phyloP scores from a whole-genome alignment of 2,329 filamentous ascomycete genomes.

The Hypoxylon sp. region DNA sequence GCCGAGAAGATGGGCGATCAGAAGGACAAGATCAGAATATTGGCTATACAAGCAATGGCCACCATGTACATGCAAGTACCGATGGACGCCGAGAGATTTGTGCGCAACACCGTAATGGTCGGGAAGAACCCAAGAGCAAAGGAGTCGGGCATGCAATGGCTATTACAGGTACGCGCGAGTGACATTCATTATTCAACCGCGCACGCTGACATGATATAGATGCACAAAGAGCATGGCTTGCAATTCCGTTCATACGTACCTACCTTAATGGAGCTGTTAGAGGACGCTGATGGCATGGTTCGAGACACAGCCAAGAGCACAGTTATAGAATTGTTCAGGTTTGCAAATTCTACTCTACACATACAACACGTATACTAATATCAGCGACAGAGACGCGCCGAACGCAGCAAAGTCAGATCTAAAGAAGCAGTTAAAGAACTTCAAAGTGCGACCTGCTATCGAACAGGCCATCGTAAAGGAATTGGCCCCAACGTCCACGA shows the following conservation, averaged over 20 bases:
- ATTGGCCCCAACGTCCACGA: conserved; percentile 68
- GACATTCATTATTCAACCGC: conserved; percentile 35
- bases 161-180: conserved; percentile 74
- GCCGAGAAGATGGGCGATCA: conserved; percentile 89
- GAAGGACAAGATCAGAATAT: conserved; percentile 85
- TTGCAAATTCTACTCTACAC: conserved; percentile 48
- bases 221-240: conserved; percentile 84
- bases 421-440: conserved; percentile 86
- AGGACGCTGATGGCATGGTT: conserved; percentile 90
- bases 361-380: conserved; percentile 35
- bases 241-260: conserved; percentile 89
- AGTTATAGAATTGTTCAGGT: conserved; percentile 90
- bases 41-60: conserved; percentile 81
- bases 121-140: conserved; percentile 88
- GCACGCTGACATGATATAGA: conserved; percentile 65
- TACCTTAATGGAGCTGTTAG: conserved; percentile 85
- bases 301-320: conserved; percentile 86
- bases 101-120: conserved; percentile 83
- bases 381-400: conserved; percentile 74
- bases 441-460: conserved; percentile 89
- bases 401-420: conserved; percentile 89
- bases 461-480: conserved; percentile 84
- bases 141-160: conserved; percentile 87
- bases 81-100: conserved; percentile 82
- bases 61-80: conserved; percentile 82